phyloP scores from a whole-genome alignment of 2,329 filamentous ascomycete genomes.

The Coniella vitis region DNA sequence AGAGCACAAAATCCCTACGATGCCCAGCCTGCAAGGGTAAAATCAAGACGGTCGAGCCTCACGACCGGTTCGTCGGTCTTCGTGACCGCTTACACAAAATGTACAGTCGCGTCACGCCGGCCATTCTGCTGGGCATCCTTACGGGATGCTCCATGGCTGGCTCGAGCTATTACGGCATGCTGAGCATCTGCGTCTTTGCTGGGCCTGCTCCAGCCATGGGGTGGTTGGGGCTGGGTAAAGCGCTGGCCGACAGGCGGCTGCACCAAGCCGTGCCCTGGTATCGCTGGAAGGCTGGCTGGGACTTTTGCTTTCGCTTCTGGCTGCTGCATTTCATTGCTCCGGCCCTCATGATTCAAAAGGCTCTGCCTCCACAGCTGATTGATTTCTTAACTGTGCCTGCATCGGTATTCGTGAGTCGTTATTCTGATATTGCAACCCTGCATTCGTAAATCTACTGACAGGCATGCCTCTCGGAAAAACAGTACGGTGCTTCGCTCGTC shows the following conservation, averaged over 20 bases:
- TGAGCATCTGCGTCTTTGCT: constrained; percentile 45
- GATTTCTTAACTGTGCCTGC: constrained; percentile 36
- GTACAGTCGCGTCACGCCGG: constrained; percentile 49
- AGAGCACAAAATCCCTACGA: constrained; percentile 57
- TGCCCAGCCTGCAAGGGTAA: constrained; percentile 87
- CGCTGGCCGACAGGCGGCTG: constrained; percentile 7
- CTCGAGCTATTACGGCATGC: constrained; percentile 46
- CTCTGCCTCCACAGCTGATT: constrained; percentile 34
- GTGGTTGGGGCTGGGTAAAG: constrained; percentile 29
- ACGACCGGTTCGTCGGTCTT: constrained; percentile 63
- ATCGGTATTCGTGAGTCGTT: constrained; percentile 32
- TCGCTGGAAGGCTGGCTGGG: constrained; percentile 11
- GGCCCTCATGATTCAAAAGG: constrained; percentile 35
- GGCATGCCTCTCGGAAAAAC: no score
- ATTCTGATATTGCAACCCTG: background rate
- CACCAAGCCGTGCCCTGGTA: constrained; percentile 7
- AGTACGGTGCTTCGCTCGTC: constrained; percentile 43
- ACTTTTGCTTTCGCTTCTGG: constrained; percentile 20
- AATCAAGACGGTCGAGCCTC: constrained; percentile 69
- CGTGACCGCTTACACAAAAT: constrained; percentile 51
- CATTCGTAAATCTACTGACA: constrained; percentile 1
- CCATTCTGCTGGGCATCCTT: constrained; percentile 58
- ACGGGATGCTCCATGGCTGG: constrained; percentile 44
- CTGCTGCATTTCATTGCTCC: constrained; percentile 40
- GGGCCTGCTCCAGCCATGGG: constrained; percentile 37